Percentiles rank a stretch among this genome's conserved stretches.
These are phyloP conservation scores for Panicum miliaceum DNA, from an alignment of 176 grass and related monocot genomes.

Conservation along the genomic window DNA sequence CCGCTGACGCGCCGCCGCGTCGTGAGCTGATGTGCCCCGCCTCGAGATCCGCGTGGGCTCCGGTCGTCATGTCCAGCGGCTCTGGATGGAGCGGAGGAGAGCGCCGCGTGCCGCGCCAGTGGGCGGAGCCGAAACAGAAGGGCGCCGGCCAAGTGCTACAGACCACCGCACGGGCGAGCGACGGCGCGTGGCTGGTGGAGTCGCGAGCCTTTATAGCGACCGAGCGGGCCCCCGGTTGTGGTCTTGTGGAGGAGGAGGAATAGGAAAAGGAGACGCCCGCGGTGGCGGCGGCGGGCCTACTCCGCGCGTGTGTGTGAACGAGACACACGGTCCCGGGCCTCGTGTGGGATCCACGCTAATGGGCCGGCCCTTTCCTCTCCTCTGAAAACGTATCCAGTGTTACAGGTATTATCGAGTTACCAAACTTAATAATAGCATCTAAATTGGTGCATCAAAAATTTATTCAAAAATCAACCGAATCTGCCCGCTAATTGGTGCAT, in stretches of 20 bases:
- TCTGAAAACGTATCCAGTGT: no score
- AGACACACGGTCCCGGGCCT: no score
- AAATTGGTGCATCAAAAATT: no score
- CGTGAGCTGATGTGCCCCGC: not conserved
- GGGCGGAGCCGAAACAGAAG: not conserved
- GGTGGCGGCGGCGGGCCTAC: not conserved
- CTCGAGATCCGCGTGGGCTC: conserved; percentile 26
- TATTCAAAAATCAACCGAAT: no score
- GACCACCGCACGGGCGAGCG: not conserved
- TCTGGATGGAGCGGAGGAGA: not conserved
- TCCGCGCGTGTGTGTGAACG: no score
- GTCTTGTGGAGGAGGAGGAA: no score
- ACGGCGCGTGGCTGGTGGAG: not conserved
- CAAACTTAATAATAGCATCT: no score
- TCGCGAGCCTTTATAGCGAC: not conserved
- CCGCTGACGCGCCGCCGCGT: not conserved
- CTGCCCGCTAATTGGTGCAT: no score
- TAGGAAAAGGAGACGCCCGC: not conserved
- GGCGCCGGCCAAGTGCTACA: not conserved
- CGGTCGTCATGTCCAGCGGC: not conserved
- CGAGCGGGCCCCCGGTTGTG: not conserved
- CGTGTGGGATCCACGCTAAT: no score
- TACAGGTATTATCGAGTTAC: no score
- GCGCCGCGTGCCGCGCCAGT: not conserved
- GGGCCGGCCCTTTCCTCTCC: no score